These are phyloP conservation scores for Pichia sp. DNA, from an alignment of 1,139 yeast genomes.

Conservation along the genomic window DNA sequence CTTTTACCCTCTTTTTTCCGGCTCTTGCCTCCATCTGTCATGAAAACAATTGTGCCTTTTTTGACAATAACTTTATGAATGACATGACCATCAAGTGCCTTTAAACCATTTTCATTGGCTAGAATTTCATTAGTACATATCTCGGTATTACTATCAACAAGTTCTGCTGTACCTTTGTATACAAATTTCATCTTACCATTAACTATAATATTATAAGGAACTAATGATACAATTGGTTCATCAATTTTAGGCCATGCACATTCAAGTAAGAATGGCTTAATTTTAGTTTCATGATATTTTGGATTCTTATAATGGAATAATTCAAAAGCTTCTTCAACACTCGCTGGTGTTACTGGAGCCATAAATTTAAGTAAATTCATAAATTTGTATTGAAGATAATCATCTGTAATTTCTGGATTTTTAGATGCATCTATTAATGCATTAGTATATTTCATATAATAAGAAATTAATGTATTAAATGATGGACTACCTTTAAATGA, in stretches of 20 bases:
- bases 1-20: too few relatives aligned
- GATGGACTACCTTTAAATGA: constrained; percentile 58
- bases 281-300: not conserved
- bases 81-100: constrained; percentile 31
- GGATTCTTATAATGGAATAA: constrained; percentile 30
- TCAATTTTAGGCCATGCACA: constrained; percentile 47
- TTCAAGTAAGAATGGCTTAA: constrained; percentile 35
- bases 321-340: constrained; percentile 82
- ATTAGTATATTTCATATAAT: constrained; percentile 81
- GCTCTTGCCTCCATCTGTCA: constrained; percentile 10
- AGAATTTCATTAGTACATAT: constrained; percentile 30
- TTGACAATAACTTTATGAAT: constrained; percentile 38
- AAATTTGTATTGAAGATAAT: constrained; percentile 12
- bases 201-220: constrained; percentile 49
- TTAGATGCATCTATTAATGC: constrained; percentile 39
- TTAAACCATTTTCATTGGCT: constrained; percentile 30
- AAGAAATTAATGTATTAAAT: constrained; percentile 81
- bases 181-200: constrained; percentile 63
- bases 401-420: constrained; percentile 7
- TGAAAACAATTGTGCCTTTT: constrained; percentile 28
- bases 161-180: constrained; percentile 34
- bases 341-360: constrained; percentile 75
- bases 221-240: constrained; percentile 32
- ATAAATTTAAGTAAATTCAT: constrained; percentile 47
- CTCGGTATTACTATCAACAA: constrained; percentile 32